phyloP scores from a whole-genome alignment of 805 yeast genomes.

The Wickerhamiella parazyma region DNA sequence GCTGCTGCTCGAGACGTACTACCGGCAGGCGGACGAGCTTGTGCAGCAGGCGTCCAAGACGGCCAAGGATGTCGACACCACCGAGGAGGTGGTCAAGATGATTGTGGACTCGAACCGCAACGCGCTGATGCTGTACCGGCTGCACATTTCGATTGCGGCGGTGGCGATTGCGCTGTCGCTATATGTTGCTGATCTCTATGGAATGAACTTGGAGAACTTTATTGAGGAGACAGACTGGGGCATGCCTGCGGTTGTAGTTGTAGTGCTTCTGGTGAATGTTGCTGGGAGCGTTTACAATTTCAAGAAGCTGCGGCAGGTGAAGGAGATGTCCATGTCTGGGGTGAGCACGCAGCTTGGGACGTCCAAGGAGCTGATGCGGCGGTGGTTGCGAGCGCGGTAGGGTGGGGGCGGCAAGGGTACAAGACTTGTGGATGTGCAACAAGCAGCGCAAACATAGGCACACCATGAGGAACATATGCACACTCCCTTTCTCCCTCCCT shows the following conservation, averaged over 20 bases:
- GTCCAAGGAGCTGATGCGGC: conserved; percentile 13
- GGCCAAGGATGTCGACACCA: conserved; percentile 70
- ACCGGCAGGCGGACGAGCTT: conserved; percentile 82
- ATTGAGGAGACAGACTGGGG: conserved; percentile 73
- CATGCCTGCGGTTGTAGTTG: conserved; percentile 35
- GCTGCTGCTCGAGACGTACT: conserved; percentile 76
- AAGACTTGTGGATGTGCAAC: no score
- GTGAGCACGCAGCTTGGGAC: conserved; percentile 1
- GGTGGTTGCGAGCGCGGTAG: conserved; percentile 8
- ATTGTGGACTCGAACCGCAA: conserved; percentile 85
- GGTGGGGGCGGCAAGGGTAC: no score
- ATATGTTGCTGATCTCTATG: conserved; percentile 73
- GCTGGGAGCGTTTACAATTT: conserved; percentile 42
- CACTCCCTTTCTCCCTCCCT: no score
- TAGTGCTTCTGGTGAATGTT: conserved; percentile 32
- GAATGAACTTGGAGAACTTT: conserved; percentile 89
- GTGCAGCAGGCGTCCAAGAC: conserved; percentile 82
- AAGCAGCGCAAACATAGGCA: no score
- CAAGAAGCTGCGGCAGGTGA: conserved; percentile 36
- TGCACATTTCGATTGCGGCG: conserved; percentile 71
- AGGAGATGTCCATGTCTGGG: conserved; percentile 9
- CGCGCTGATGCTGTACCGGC: conserved; percentile 72
- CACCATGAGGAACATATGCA: no score
- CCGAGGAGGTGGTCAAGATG: conserved; percentile 86
- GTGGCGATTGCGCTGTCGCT: conserved; percentile 79